Conservation (phyloP, 805 yeast species). For the Kodamaea neixiangensis region DNA sequence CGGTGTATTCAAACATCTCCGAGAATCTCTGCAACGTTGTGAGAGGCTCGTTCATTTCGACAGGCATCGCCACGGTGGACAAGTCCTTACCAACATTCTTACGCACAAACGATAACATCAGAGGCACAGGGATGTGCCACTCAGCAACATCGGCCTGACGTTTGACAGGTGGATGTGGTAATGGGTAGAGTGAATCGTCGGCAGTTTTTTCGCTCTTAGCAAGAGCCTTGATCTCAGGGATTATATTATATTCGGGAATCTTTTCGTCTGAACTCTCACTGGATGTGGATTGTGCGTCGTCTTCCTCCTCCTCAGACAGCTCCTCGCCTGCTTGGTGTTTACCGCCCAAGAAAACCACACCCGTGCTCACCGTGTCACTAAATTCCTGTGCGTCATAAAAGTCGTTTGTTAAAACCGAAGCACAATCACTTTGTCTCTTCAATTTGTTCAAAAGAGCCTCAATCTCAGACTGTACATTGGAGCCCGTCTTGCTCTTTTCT, state of each 20-base stretch:
- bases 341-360: slow-evolving; percentile 53
- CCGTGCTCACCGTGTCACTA: slow-evolving; percentile 47
- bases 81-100: slow-evolving; percentile 93
- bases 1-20: slow-evolving; percentile 77
- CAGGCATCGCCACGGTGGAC: slow-evolving; percentile 87
- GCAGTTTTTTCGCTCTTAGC: not conserved
- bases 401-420: slow-evolving; percentile 32
- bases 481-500: slow-evolving; percentile 3
- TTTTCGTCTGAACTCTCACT: slow-evolving; percentile 16
- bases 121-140: slow-evolving; percentile 75
- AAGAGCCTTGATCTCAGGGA: slow-evolving; percentile 1
- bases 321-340: slow-evolving; percentile 10
- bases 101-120: slow-evolving; percentile 73
- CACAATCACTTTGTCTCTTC: slow-evolving; percentile 19
- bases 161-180: slow-evolving; percentile 50
- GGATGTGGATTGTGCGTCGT: slow-evolving; percentile 14
- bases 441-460: slow-evolving; percentile 5
- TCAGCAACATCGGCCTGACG: slow-evolving; percentile 61
- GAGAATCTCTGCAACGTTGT: slow-evolving; percentile 77
- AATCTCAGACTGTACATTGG: not conserved
- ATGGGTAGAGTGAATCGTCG: slow-evolving; percentile 58
- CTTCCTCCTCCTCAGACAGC: not conserved
- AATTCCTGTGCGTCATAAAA: slow-evolving; percentile 67
- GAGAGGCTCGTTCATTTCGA: slow-evolving; percentile 89
- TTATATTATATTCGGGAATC: not conserved